A percentile compares a stretch with the other conserved stretches of the same genome.
phyloP scores from a whole-genome alignment of 306 rosid species.

The Begonia loranthoides region DNA sequence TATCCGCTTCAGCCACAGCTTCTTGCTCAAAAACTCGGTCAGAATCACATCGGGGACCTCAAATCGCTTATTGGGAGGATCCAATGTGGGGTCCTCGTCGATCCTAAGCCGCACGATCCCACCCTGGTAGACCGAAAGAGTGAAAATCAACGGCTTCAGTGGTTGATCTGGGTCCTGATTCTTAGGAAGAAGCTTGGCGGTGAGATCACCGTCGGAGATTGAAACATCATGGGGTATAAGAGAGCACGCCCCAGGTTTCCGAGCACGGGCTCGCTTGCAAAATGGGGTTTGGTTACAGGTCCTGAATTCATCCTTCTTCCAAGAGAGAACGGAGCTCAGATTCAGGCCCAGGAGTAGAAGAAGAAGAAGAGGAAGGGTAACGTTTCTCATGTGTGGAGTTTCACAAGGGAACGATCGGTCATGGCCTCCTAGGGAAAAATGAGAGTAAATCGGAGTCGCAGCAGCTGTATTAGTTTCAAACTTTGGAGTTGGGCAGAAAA shows the following conservation, averaged over 20 bases:
- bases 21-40: slow-evolving; percentile 31
- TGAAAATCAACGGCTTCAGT: slow-evolving; percentile 50
- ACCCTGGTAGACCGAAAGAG: slow-evolving; percentile 48
- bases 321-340: slow-evolving; percentile 35
- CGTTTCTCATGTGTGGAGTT: slow-evolving; percentile 18
- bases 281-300: slow-evolving; percentile 88
- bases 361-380: slow-evolving; percentile 14
- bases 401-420: slow-evolving; percentile 12
- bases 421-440: not conserved
- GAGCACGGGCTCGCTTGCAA: slow-evolving; percentile 80
- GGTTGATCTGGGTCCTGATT: slow-evolving; percentile 15
- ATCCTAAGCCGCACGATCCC: slow-evolving; percentile 70
- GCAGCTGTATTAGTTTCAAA: too few relatives aligned
- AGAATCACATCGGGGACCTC: slow-evolving; percentile 70
- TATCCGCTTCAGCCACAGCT: slow-evolving; percentile 59
- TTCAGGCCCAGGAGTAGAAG: slow-evolving; percentile 26
- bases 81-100: slow-evolving; percentile 55
- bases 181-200: slow-evolving; percentile 48
- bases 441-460: too few relatives aligned
- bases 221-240: slow-evolving; percentile 39
- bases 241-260: slow-evolving; percentile 40
- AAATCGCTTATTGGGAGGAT: slow-evolving; percentile 56
- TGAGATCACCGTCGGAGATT: slow-evolving; percentile 58
- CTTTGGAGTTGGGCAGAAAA: too few relatives aligned
- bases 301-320: slow-evolving; percentile 89